Evolutionary conservation across 2,329 filamentous ascomycete genomes (phyloP).

Genomic region (Penicillium aurantiogriseum): DNA sequence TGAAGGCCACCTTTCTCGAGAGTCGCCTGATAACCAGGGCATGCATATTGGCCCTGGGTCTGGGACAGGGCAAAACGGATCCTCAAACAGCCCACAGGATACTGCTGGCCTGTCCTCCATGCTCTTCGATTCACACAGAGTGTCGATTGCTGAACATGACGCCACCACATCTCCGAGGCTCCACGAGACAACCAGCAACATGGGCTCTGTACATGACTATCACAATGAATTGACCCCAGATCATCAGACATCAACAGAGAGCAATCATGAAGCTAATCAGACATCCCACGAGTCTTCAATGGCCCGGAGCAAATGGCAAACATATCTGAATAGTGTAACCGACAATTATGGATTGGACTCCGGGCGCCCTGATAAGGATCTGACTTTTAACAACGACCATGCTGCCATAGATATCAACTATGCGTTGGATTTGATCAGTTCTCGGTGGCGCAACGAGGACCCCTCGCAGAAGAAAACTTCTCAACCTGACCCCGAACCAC

Average conservation of each 20-base stretch:
- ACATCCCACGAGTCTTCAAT: constrained; percentile 12
- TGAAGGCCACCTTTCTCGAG: not conserved
- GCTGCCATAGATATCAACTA: constrained; percentile 59
- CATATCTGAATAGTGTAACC: constrained; percentile 34
- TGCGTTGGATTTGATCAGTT: constrained; percentile 36
- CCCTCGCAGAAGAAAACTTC: constrained; percentile 2
- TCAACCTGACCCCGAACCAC: constrained; percentile 2
- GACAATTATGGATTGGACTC: constrained; percentile 67
- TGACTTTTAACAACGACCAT: constrained; percentile 68
- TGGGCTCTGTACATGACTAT: constrained; percentile 4
- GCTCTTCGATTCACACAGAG: constrained; percentile 10
- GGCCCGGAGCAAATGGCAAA: constrained; percentile 32
- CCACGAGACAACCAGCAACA: not conserved
- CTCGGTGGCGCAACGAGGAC: constrained; percentile 11
- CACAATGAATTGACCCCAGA: not conserved
- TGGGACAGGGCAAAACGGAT: not conserved
- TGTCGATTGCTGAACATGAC: constrained; percentile 1
- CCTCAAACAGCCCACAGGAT: not conserved
- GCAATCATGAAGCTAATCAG: constrained; percentile 6
- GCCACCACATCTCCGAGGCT: constrained; percentile 2
- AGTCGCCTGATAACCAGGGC: constrained; percentile 7
- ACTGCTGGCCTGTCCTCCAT: constrained; percentile 5
- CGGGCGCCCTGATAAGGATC: constrained; percentile 67
- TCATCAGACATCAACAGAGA: constrained; percentile 6
- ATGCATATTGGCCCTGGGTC: not conserved